A percentile compares a stretch with the other conserved stretches of the same genome.
Evolutionary conservation across 306 rosid species (phyloP).

Genomic region (Morella rubra): DNA sequence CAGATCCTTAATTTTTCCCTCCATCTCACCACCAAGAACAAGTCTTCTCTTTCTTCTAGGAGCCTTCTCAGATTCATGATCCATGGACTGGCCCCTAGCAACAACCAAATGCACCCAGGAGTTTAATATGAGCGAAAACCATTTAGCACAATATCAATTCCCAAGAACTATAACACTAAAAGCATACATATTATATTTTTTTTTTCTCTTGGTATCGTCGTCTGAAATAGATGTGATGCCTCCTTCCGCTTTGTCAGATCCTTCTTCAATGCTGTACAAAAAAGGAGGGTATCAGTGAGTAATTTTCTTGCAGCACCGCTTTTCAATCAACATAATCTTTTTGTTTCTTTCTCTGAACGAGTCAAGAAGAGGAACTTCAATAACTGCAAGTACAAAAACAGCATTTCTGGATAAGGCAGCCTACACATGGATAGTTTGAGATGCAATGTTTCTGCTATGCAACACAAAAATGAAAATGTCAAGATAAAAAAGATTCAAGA

Average conservation of each 20-base stretch:
- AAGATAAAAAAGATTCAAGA: conserved; percentile 10
- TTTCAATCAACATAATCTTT: background rate
- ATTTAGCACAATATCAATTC: background rate
- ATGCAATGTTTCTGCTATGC: background rate
- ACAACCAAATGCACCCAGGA: conserved; percentile 34
- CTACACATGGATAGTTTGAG: background rate
- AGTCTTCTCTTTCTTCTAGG: conserved; percentile 60
- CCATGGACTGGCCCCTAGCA: conserved; percentile 44
- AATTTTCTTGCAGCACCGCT: background rate
- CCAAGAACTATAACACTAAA: conserved; percentile 10
- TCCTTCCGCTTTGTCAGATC: conserved; percentile 33
- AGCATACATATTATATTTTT: conserved; percentile 40
- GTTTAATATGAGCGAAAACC: conserved; percentile 25
- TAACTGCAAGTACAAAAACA: conserved; percentile 10
- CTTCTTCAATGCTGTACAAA: conserved; percentile 36
- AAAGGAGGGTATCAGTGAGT: conserved; percentile 3
- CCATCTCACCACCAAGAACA: conserved; percentile 61
- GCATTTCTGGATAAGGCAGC: background rate
- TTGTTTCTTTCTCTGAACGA: background rate
- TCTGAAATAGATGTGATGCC: conserved; percentile 44
- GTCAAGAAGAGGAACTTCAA: conserved; percentile 12
- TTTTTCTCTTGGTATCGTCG: conserved; percentile 30
- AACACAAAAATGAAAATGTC: conserved; percentile 15
- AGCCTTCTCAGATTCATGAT: conserved; percentile 39
- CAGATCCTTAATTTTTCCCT: conserved; percentile 66